Evolutionary conservation across 805 yeast species (phyloP), one percentile per base, ranked within the genome.

Genomic region (Candida ortonii): DNA sequence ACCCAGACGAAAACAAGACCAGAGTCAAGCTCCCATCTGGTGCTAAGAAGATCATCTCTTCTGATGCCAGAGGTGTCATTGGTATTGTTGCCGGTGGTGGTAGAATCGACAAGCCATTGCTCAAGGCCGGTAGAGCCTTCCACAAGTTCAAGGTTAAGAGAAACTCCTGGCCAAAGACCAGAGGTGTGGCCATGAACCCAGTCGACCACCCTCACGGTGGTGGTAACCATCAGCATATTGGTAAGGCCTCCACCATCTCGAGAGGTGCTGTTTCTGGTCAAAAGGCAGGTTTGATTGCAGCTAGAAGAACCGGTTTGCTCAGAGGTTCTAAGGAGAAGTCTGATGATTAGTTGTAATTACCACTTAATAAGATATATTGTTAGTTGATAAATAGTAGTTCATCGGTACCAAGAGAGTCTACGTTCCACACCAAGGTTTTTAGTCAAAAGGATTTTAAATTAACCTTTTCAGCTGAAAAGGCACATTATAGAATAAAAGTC

Each of bases 201-300:
- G 98, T 90, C 71, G 98, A 90, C 72, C 98, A 90, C 80, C 98
- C 98, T 71, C 98, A 90, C 74, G 98, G 98, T 86, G 97, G 98
- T 90, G 98, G 98, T 90, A 89, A 89, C 96, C 97, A 90, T 76
- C 97, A 90, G 80, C 97, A 90, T 74, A 90, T 89, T 78, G 97
- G 97, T 88, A 90, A 90, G 82, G 97, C 97, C 65, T 90, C 97
- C 62, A 90, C 97, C 65, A 90, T 90, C 64, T 83, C 95, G 60
- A 87, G 97, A 84, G 95, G 95, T 73, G 97, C 97, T 57, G 97
- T 90, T 70, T 78, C 98, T 65, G 98, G 98, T 86, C 98, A 90
- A 80, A 90, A 90, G 94, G 95, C 94, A 70, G 98, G 98, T 90
- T 87, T 90, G 70, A 93, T 90, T 71, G 98, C 98, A 65, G 98